Evolutionary conservation across 495 filamentous ascomycete species (phyloP).

Genomic region (Sphaerosporella brunnea): DNA sequence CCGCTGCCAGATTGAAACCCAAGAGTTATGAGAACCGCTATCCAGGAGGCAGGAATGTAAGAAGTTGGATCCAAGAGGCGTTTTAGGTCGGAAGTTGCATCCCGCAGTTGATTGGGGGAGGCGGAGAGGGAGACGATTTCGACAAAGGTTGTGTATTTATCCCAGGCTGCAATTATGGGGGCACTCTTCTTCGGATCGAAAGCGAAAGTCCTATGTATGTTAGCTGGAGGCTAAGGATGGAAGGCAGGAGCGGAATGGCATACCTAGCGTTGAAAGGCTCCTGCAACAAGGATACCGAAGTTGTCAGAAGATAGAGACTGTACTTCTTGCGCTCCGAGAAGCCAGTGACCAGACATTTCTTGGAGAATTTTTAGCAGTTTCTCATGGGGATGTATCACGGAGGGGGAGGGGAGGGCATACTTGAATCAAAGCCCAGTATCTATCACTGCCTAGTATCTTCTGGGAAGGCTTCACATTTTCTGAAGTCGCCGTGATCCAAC

Average conservation of each 20-base stretch:
- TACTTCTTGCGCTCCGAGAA: slow-evolving; percentile 31
- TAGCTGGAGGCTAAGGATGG: background rate
- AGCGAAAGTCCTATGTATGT: slow-evolving; percentile 1
- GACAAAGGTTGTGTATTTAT: slow-evolving; percentile 20
- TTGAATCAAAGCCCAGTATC: slow-evolving; percentile 30
- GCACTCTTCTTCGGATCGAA: slow-evolving; percentile 1
- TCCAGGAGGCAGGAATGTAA: slow-evolving; percentile 19
- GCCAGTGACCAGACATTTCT: slow-evolving; percentile 27
- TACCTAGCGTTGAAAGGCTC: slow-evolving; percentile 14
- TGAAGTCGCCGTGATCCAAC: slow-evolving; percentile 19
- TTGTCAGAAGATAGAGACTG: slow-evolving; percentile 30
- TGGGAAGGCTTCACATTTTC: slow-evolving; percentile 9
- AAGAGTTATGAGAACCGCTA: slow-evolving; percentile 16
- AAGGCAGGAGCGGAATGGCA: slow-evolving; percentile 12
- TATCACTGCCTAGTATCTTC: slow-evolving; percentile 15
- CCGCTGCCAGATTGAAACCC: slow-evolving; percentile 16
- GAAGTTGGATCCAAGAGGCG: slow-evolving; percentile 12
- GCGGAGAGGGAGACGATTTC: slow-evolving; percentile 22
- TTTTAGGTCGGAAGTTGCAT: slow-evolving; percentile 16
- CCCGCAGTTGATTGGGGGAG: slow-evolving; percentile 23
- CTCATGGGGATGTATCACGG: too few species aligned
- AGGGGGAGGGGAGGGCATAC: slow-evolving; percentile 4
- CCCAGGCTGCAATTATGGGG: slow-evolving; percentile 13
- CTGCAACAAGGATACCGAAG: slow-evolving; percentile 21
- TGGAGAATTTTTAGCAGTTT: too few species aligned